Evolutionary conservation across 2,329 filamentous ascomycete genomes (phyloP), one percentile per base, ranked within the genome.

Genomic region (Cladosporium colombiae): DNA sequence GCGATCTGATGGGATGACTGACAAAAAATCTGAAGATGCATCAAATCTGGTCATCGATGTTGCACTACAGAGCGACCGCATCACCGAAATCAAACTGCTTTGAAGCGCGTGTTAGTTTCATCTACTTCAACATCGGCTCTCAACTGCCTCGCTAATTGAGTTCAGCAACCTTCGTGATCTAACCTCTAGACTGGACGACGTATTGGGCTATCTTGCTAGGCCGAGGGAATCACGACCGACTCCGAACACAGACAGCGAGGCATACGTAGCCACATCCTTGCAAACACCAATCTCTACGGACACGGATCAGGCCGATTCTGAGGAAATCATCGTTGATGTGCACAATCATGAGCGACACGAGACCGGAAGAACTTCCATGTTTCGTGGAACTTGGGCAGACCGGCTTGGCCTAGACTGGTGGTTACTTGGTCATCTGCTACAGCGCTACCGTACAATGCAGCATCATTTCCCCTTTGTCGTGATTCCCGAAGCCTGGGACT

Each of bases 391-490:
- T 16, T 49, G 46, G 40, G 27, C 37, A 31, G 44, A 31, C 27
- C 37, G 40, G n/a, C 44, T 62, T 23, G 58, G 35, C 7, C 44
- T 62, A 18, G 58, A 62, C 33, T 29, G 29, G 18, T 31, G 23
- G 13, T 27, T 62, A 10, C 31, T 52, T 16, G 29, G 53, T 23
- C 33, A 63, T 37, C 40, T 64, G 14, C 27, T 56, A 16, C 25
- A 31, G 21, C 52, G 37, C 25, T 64, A 29, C 27, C 52, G 62
- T 10, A 18, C 62, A 14, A 57, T 46, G 33, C 62, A 64, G 27
- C 37, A 57, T 31, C 40, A 50, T 29, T 64, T 64, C 29, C 62
- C 62, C 18, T 64, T 59, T 33, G 49, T 64, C 7, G 44, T 64
- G 21, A 31, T 64, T 7, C 27, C 21, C n/a, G 21, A 31, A 23